Base-by-base conservation (phyloP, 805 yeast species). In the Debaryomyces maramus region DNA sequence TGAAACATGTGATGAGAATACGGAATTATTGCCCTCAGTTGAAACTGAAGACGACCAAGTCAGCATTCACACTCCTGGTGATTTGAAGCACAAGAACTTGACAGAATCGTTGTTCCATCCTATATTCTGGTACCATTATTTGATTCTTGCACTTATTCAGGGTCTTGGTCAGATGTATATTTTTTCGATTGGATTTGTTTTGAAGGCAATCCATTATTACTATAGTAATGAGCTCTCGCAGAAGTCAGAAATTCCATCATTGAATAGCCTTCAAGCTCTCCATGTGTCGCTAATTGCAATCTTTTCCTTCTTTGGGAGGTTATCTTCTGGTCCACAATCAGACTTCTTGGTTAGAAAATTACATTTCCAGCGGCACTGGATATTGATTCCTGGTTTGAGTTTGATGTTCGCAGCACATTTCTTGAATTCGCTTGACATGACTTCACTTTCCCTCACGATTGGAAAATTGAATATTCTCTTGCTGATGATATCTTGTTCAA, bases 141-240 rank as follows among this genome's bases (percentile, higher is more conserved):
- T 47, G n/a, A 44, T 61, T 6, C 53, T 63, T 43, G 52, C 66
- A 2, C 44, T 61, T 13, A 46, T 60, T n/a, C 69, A 63, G 46
- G 69, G 69, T 5, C 49, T 63, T 39, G 68, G 69, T 9, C 69
- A 63, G 46, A 61, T 63, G 67, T 63, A 63, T 44, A 63, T 63
- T 9, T 63, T 55, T 40, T 58, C 62, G 17, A 58, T 63, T 36
- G 69, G 69, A 3, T 63, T 48, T 34, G 48, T 63, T 10, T 38
- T 61, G 17, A 60, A 61, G 43, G 68, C 68, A 7, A 29, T 61
- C 2, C 52, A 55, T 39, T 51, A 50, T 36, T 47, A 52, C 30
- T 58, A 51, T 40, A 37, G 45, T 5, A 40, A 45, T 9, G 23
- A 27, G 6, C 21, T 32, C 23, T 21, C 11, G 8, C 29, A n/a